A percentile compares a stretch with the other conserved stretches of the same genome.
These are phyloP conservation scores for Hortiboletus flavorubellus DNA, from an alignment of 768 basidiomycete genomes.

Conservation along the genomic window DNA sequence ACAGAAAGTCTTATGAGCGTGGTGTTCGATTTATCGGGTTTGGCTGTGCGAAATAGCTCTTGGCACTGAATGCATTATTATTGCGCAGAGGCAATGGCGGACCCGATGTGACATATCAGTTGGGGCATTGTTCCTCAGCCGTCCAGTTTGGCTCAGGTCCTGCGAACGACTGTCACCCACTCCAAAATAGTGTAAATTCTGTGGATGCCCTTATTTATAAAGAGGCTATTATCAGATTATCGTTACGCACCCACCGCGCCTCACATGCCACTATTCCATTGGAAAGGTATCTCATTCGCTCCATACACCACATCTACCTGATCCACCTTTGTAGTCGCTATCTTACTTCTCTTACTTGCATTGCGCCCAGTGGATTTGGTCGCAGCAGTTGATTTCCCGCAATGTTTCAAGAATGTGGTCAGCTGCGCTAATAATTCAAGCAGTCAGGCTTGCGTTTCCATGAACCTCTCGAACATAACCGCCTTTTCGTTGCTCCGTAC, in stretches of 20 bases:
- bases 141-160: neutral
- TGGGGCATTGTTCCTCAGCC: neutral
- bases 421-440: neutral
- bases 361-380: neutral
- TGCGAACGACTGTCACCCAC: neutral
- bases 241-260: too few relatives aligned
- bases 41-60: neutral
- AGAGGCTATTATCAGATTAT: neutral
- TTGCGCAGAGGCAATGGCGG: too few relatives aligned
- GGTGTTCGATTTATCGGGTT: neutral
- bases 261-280: slow-evolving; percentile 1
- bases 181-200: too few relatives aligned
- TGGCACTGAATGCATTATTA: neutral
- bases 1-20: neutral
- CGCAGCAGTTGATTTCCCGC: slow-evolving; percentile 5
- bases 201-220: neutral
- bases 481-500: slow-evolving; percentile 16
- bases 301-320: neutral
- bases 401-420: slow-evolving; percentile 10
- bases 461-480: neutral
- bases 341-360: neutral
- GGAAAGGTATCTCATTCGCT: slow-evolving; percentile 3
- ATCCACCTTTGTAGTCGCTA: neutral
- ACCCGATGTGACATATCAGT: neutral
- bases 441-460: neutral